Evolutionary conservation across 2,329 filamentous ascomycete species (phyloP), one percentile per base, ranked within the genome.

Genomic region (Diaporthe australafricana): DNA sequence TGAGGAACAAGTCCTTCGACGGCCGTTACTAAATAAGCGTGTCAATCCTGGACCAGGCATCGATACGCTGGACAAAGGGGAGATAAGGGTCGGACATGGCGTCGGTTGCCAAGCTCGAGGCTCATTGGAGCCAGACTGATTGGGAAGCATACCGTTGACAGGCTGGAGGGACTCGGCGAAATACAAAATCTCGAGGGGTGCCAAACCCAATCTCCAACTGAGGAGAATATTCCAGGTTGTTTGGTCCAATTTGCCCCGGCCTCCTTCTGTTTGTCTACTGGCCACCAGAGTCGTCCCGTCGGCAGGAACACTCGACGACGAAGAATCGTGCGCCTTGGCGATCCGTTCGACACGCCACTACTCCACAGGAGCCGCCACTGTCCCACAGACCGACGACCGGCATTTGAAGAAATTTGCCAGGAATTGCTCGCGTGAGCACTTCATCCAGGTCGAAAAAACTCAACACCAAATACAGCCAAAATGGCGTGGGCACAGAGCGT

Each of bases 401-500:
- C 55, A 48, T 22, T 27, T 56, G 53, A 69, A 56, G 27, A 56
- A 56, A 69, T 48, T 69, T 57, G 40, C 14, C 40, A n/a, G 40
- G 16, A 22, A 8, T 22, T 50, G 42, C 53, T 69, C 42, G 53
- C 40, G 45, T 60, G 53, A 69, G 67, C 53, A 47, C 20, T 53
- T 47, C 48, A 40, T 55, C 32, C 20, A 16, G 27, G 22, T 11
- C 27, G 17, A 40, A n/a, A 32, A 35, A 42, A 48, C 20, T 11
- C 35, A 22, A 63, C 60, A 20, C 30, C 16, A 35, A 65, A 68
- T 42, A n/a, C n/a, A 27, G 68, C 50, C 73, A 78, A 72, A 53
- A 88, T 88, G 86, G 82, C 80, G 76, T 88, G 85, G 86, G 78
- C 85, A 68, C 81, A 89, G 17, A 84, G 78, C 5, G 77, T 84